A percentile compares a stretch with the other conserved stretches of the same genome.
Conservation (phyloP, 1,284 basidiomycete species). For the Coriolopsis trogii region DNA sequence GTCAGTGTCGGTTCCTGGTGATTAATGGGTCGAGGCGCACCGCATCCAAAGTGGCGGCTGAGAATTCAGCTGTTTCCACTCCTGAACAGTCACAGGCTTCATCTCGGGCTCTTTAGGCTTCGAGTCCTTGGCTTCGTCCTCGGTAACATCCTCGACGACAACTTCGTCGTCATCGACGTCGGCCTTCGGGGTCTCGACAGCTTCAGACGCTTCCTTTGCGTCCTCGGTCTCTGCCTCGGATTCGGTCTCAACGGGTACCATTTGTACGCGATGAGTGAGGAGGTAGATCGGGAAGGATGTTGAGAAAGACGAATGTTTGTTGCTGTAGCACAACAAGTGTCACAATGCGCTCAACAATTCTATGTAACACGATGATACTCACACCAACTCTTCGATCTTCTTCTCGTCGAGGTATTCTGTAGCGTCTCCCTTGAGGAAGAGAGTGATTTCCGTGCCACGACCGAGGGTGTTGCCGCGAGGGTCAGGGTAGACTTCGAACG, state of each 20-base stretch:
- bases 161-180: slow-evolving; percentile 31
- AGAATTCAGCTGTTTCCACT: slow-evolving; percentile 86
- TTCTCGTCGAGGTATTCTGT: slow-evolving; percentile 73
- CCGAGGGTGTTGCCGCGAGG: slow-evolving; percentile 91
- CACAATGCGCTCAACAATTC: background rate
- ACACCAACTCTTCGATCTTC: slow-evolving; percentile 77
- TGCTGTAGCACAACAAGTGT: slow-evolving; percentile 44
- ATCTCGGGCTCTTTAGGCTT: slow-evolving; percentile 48
- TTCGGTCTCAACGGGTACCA: slow-evolving; percentile 65
- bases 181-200: slow-evolving; percentile 3
- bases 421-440: slow-evolving; percentile 79
- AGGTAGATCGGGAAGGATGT: slow-evolving; percentile 92
- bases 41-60: slow-evolving; percentile 90
- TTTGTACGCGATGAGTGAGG: slow-evolving; percentile 62
- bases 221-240: slow-evolving; percentile 37
- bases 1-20: background rate
- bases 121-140: slow-evolving; percentile 49
- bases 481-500: slow-evolving; percentile 86
- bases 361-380: slow-evolving; percentile 32
- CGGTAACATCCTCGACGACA: slow-evolving; percentile 59
- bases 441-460: slow-evolving; percentile 89
- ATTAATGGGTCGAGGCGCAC: slow-evolving; percentile 42
- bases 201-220: slow-evolving; percentile 10
- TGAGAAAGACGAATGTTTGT: slow-evolving; percentile 91
- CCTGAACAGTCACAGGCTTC: slow-evolving; percentile 65